Base-by-base conservation (phyloP, 441 rosid genomes). In the Pelargonium citronellum region DNA sequence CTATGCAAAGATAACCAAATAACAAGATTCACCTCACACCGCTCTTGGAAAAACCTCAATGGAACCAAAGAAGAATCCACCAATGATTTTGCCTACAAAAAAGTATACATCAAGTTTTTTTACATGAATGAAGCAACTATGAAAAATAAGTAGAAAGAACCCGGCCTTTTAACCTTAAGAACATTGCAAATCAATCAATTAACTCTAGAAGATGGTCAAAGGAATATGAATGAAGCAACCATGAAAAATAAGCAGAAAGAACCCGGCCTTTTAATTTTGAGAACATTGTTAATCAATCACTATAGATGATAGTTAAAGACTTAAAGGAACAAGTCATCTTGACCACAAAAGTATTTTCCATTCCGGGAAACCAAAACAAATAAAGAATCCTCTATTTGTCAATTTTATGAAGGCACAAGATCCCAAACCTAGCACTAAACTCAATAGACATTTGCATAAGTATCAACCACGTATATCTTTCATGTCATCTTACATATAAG, bases 31-130 rank as follows among this genome's bases (percentile, higher is more conserved):
- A 93, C 99, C 96, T 93, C 99, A 72, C 97, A 90, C 6, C 97
- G 96, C 82, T 96, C 98, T 60, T 96, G 99, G 77, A 96, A 91
- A 79, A 90, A 86, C 82, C 97, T 89, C 77, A 90, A 78, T 43
- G 99, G 92, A 46, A 89, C 97, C 74, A 87, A 68, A 12, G 88
- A 77, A 78, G 97, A 91, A 74, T 96, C 99, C 72, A 89, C 95
- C 67, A 96, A 82, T 95, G 96, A 96, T 78, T 90, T 96, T 67
- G 97, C 99, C 99, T 96, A 71, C 53, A 82, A 63, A 71, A 39
- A 61, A 41, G 39, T 15, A 65, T 19, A 39, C 47, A 37, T 7
- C 10, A 39, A 65, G 51, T 15, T 65, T 30, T 30, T 30, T 30
- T 30, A 15, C 49, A 7, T 11, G 62, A 27, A 19, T 47, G 7